Percentiles rank a stretch among this genome's conserved stretches.
These are phyloP conservation scores for Fraxinus albicans DNA, from an alignment of 305 asterid species.

Conservation along the genomic window DNA sequence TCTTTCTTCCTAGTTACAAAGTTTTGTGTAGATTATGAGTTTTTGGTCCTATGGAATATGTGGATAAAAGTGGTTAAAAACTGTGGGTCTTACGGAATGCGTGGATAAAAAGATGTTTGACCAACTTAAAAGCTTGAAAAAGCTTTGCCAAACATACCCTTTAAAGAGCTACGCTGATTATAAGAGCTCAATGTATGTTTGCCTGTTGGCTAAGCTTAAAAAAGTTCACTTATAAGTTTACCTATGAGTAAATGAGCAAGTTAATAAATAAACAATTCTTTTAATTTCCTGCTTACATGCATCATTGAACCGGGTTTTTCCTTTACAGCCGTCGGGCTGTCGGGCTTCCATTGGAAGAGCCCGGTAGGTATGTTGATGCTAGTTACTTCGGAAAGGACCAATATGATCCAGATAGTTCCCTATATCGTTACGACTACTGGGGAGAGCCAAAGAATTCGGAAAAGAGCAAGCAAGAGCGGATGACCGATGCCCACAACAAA, in stretches of 20 bases:
- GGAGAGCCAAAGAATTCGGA: constrained; percentile 99
- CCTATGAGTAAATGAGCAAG: not conserved
- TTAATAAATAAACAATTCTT: not conserved
- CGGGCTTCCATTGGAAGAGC: constrained; percentile 92
- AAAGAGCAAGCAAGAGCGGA: constrained; percentile 82
- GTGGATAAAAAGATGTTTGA: not conserved
- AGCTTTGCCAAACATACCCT: not conserved
- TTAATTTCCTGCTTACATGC: not conserved
- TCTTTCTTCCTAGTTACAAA: not conserved
- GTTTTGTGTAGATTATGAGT: not conserved
- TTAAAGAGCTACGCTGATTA: not conserved
- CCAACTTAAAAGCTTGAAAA: not conserved
- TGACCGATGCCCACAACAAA: constrained; percentile 85
- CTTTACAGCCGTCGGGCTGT: constrained; percentile 78
- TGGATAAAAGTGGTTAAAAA: not conserved
- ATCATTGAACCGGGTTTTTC: not conserved
- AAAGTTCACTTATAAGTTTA: not conserved
- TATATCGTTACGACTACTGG: constrained; percentile 95
- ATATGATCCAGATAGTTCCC: constrained; percentile 74
- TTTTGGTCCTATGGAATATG: not conserved
- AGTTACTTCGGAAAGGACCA: constrained; percentile 74
- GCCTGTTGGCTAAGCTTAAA: not conserved
- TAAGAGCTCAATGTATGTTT: not conserved
- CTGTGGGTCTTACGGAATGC: not conserved
- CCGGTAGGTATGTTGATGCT: constrained; percentile 73